phyloP scores from a whole-genome alignment of 805 yeast genomes.

The Priceomyces castillae region DNA sequence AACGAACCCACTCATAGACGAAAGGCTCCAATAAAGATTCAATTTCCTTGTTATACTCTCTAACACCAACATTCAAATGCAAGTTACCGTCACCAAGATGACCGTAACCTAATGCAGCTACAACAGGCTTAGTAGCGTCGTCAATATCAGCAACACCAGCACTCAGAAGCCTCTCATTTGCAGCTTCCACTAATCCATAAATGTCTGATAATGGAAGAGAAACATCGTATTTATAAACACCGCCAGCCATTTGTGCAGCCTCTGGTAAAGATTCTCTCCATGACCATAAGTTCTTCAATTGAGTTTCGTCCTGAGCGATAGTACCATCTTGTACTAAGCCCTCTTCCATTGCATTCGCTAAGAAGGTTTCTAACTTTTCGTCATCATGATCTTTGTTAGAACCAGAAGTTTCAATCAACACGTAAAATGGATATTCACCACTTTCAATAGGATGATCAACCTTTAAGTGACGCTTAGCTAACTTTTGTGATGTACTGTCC shows the following conservation, averaged over 20 bases:
- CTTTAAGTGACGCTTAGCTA: slow-evolving; percentile 61
- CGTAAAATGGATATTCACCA: slow-evolving; percentile 77
- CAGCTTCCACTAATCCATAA: slow-evolving; percentile 79
- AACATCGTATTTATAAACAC: slow-evolving; percentile 96
- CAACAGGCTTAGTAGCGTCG: slow-evolving; percentile 71
- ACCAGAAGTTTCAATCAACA: slow-evolving; percentile 94
- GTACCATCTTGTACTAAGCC: slow-evolving; percentile 90
- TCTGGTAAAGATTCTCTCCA: slow-evolving; percentile 97
- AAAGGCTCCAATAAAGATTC: slow-evolving; percentile 88
- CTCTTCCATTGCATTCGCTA: slow-evolving; percentile 80
- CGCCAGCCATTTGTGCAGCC: slow-evolving; percentile 80
- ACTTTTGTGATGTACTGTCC: slow-evolving; percentile 69
- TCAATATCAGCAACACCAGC: slow-evolving; percentile 58
- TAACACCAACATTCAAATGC: slow-evolving; percentile 88
- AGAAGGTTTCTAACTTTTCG: slow-evolving; percentile 78
- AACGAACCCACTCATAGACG: slow-evolving; percentile 85
- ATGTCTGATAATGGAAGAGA: slow-evolving; percentile 81
- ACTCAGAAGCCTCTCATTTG: slow-evolving; percentile 56
- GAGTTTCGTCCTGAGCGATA: slow-evolving; percentile 93
- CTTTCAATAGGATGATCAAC: slow-evolving; percentile 75
- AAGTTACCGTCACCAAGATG: slow-evolving; percentile 97
- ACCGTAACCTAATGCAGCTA: slow-evolving; percentile 94
- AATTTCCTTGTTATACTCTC: slow-evolving; percentile 74
- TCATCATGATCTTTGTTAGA: slow-evolving; percentile 92
- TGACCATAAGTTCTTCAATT: slow-evolving; percentile 77